Conservation (phyloP, 768 basidiomycete genomes). For the Russula abietina region DNA sequence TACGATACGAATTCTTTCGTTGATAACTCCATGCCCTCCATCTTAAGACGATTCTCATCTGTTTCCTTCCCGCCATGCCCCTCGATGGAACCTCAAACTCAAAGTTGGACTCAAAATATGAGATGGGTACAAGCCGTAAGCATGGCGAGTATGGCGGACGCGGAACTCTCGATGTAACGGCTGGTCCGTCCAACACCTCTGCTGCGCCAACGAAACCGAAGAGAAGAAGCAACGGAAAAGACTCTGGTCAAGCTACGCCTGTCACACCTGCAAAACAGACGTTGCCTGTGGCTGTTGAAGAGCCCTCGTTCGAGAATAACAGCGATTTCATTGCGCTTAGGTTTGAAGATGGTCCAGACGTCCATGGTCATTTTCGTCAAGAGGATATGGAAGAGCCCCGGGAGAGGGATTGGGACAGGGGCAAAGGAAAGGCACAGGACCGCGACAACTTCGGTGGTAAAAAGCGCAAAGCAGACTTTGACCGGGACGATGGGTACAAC, state of each 20-base stretch:
- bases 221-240: conserved; percentile 1
- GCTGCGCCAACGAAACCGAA: neutral
- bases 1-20: neutral
- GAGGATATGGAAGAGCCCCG: conserved; percentile 4
- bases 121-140: neutral
- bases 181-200: conserved; percentile 6
- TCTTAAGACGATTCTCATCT: neutral
- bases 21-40: neutral
- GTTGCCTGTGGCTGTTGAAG: neutral
- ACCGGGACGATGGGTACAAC: conserved; percentile 45
- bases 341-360: conserved; percentile 17
- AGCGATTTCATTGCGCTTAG: conserved; percentile 19
- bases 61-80: conserved; percentile 3
- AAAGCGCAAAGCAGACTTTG: conserved; percentile 47
- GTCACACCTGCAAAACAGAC: neutral
- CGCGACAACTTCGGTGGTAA: conserved; percentile 29
- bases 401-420: conserved; percentile 23
- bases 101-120: neutral
- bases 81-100: neutral
- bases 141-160: neutral
- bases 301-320: conserved; percentile 17
- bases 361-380: conserved; percentile 23
- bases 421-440: conserved; percentile 18
- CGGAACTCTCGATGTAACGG: neutral
- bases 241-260: conserved; percentile 11